A percentile compares a stretch with the other conserved stretches of the same genome.
Conservation (phyloP, 345 rosid genomes). For the Pelargonium nanum region DNA sequence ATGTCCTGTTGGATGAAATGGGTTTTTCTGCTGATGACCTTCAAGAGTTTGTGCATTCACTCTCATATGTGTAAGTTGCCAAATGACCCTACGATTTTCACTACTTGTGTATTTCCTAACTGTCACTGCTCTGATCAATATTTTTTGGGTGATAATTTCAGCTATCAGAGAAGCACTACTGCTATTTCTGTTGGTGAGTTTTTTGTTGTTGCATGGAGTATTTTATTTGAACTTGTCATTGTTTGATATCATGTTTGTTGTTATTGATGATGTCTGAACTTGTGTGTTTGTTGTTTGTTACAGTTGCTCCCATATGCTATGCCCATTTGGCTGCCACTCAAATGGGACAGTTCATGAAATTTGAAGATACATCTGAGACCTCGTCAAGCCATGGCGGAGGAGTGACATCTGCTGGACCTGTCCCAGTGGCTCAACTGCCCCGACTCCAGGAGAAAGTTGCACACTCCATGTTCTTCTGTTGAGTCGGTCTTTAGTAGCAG, state of each 20-base stretch:
- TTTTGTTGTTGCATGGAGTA: too few species aligned
- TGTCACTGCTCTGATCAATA: too few species aligned
- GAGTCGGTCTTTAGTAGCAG: constrained; percentile 8
- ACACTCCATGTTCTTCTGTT: constrained; percentile 76
- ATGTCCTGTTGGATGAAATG: constrained; percentile 30
- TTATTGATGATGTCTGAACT: neutral
- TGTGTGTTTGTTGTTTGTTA: neutral
- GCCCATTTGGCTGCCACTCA: constrained; percentile 57
- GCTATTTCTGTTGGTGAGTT: constrained; percentile 71
- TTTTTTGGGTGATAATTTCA: constrained; percentile 17
- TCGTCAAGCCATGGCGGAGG: constrained; percentile 49
- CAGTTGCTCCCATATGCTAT: constrained; percentile 59
- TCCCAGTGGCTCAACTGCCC: constrained; percentile 49
- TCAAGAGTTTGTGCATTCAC: constrained; percentile 38
- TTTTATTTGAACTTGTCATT: neutral
- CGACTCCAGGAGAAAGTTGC: constrained; percentile 32
- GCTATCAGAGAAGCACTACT: constrained; percentile 83
- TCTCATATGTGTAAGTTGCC: constrained; percentile 31
- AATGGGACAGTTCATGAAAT: constrained; percentile 39
- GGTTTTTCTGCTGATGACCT: constrained; percentile 34
- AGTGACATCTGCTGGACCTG: constrained; percentile 35
- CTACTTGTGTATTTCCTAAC: too few species aligned
- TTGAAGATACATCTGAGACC: constrained; percentile 46
- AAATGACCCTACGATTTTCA: too few species aligned
- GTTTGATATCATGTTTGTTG: too few species aligned